These are phyloP conservation scores for Botryotinia convoluta DNA, from an alignment of 2,329 filamentous ascomycete genomes.

Conservation along the genomic window DNA sequence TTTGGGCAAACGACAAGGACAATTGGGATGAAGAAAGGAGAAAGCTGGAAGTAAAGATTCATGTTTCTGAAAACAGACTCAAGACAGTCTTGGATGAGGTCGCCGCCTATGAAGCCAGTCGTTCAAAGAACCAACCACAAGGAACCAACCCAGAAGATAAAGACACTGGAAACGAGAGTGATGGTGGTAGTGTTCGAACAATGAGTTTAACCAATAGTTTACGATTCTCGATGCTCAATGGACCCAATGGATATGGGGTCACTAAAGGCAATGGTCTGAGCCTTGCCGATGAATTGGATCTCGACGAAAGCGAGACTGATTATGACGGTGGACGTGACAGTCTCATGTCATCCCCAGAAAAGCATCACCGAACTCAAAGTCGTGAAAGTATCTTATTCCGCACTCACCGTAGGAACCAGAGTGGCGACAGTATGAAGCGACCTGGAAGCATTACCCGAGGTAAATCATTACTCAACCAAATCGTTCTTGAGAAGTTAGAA, in stretches of 20 bases:
- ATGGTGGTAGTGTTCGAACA: slow-evolving; percentile 70
- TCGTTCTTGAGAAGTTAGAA: slow-evolving; percentile 56
- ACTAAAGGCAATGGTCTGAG: slow-evolving; percentile 66
- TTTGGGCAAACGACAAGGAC: slow-evolving; percentile 83
- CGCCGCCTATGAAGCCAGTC: slow-evolving; percentile 62
- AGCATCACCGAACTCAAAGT: slow-evolving; percentile 54
- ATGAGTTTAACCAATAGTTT: slow-evolving; percentile 71
- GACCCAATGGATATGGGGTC: slow-evolving; percentile 50
- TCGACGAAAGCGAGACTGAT: slow-evolving; percentile 68
- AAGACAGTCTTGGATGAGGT: slow-evolving; percentile 85
- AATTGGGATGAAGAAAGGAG: slow-evolving; percentile 81
- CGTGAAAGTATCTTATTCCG: slow-evolving; percentile 54
- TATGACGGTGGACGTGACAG: slow-evolving; percentile 70
- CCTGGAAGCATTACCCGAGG: slow-evolving; percentile 55
- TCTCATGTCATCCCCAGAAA: slow-evolving; percentile 47
- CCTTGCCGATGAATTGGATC: slow-evolving; percentile 85
- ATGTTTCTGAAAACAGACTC: slow-evolving; percentile 84
- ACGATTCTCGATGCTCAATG: slow-evolving; percentile 68
- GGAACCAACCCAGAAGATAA: slow-evolving; percentile 60
- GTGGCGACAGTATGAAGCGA: slow-evolving; percentile 56
- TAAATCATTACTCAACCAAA: slow-evolving; percentile 52
- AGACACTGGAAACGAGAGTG: slow-evolving; percentile 58
- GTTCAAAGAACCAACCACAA: slow-evolving; percentile 48
- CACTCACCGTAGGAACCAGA: slow-evolving; percentile 55
- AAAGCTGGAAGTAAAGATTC: slow-evolving; percentile 77